phyloP scores from a whole-genome alignment of 1,284 basidiomycete genomes.

The Moesziomyces sp. region DNA sequence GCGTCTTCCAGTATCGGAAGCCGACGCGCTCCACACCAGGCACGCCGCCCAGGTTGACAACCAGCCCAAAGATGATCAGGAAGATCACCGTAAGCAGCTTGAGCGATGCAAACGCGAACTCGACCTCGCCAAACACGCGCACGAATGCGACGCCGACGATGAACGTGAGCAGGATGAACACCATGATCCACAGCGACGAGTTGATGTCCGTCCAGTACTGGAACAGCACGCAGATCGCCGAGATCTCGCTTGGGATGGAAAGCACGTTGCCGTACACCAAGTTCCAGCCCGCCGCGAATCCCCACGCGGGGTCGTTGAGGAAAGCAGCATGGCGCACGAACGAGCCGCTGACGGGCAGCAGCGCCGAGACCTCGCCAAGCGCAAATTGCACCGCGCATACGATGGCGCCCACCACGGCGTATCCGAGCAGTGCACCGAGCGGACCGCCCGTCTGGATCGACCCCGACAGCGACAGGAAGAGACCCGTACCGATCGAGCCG shows the following conservation, averaged over 20 bases:
- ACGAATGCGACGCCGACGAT: constrained; percentile 71
- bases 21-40: constrained; percentile 49
- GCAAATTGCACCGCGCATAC: constrained; percentile 53
- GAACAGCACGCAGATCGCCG: constrained; percentile 62
- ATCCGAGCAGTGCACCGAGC: constrained; percentile 51
- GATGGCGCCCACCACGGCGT: constrained; percentile 48
- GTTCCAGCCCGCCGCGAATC: constrained; percentile 74
- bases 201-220: constrained; percentile 54
- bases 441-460: constrained; percentile 55
- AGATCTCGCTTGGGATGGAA: constrained; percentile 80
- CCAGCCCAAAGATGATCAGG: constrained; percentile 53
- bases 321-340: constrained; percentile 83
- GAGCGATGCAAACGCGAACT: constrained; percentile 36
- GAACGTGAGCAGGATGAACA: constrained; percentile 70
- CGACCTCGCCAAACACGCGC: constrained; percentile 76
- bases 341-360: constrained; percentile 74
- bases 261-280: constrained; percentile 71
- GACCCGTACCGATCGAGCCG: constrained; percentile 56
- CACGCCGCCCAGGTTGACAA: constrained; percentile 50
- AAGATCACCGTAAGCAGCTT: constrained; percentile 41
- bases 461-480: constrained; percentile 49
- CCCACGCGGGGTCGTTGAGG: constrained; percentile 81
- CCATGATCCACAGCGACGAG: constrained; percentile 68
- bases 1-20: constrained; percentile 65
- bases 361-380: constrained; percentile 66